Evolutionary conservation across 495 filamentous ascomycete genomes (phyloP).

Genomic region (Penicillium canariense): DNA sequence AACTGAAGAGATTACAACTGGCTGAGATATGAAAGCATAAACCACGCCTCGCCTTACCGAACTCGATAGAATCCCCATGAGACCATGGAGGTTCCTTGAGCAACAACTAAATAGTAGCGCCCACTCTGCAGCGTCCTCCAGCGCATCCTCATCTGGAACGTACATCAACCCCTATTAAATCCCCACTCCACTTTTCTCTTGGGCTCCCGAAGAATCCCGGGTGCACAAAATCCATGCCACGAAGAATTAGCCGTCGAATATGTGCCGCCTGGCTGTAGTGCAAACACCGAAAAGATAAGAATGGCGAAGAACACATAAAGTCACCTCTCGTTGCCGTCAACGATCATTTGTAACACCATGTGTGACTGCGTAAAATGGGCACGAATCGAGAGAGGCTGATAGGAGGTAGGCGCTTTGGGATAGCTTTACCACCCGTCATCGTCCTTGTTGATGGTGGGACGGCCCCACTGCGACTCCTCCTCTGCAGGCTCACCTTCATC

Average conservation of each 20-base stretch:
- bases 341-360: neutral
- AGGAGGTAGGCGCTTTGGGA: neutral
- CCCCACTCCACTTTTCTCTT: neutral
- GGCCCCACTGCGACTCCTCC: neutral
- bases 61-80: too few relatives aligned
- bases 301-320: neutral
- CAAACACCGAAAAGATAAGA: too few relatives aligned
- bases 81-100: too few relatives aligned
- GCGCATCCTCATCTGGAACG: neutral
- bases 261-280: neutral
- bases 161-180: neutral
- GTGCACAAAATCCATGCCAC: neutral
- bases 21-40: too few relatives aligned
- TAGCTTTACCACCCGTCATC: neutral
- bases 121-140: neutral
- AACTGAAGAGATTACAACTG: too few relatives aligned
- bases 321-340: neutral
- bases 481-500: constrained; percentile 5
- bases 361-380: neutral
- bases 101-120: too few relatives aligned
- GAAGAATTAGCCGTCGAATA: neutral
- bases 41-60: too few relatives aligned
- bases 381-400: neutral
- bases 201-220: neutral
- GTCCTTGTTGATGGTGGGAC: neutral